Evolutionary conservation across 352 stramenopile species (phyloP).

Genomic region (Nothophytophthora sp.): DNA sequence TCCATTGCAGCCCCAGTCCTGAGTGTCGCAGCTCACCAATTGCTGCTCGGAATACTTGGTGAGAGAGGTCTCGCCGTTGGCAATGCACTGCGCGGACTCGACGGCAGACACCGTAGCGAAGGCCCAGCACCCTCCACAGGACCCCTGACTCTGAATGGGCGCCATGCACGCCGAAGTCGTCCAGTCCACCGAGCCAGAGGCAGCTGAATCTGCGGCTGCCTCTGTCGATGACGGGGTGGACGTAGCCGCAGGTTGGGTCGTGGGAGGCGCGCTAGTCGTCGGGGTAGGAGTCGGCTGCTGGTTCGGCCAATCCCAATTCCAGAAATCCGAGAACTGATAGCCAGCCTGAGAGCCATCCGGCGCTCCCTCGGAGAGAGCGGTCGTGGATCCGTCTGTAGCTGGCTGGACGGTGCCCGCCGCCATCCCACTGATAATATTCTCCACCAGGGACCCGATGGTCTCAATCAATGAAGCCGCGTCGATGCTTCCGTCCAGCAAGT

Average conservation of each 20-base stretch:
- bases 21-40: constrained; percentile 89
- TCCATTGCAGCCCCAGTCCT: constrained; percentile 91
- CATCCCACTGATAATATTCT: constrained; percentile 11
- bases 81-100: constrained; percentile 91
- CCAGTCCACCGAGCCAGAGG: constrained; percentile 43
- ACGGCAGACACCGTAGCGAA: constrained; percentile 94
- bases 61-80: constrained; percentile 55
- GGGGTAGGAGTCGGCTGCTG: not conserved
- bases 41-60: constrained; percentile 94
- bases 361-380: constrained; percentile 5
- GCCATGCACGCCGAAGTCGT: constrained; percentile 42
- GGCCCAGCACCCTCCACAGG: constrained; percentile 97
- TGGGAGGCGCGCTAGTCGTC: constrained; percentile 8
- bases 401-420: constrained; percentile 5
- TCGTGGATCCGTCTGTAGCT: constrained; percentile 14
- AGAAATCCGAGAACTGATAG: constrained; percentile 28
- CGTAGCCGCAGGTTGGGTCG: constrained; percentile 10
- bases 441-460: constrained; percentile 8
- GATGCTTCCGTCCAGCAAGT: not conserved
- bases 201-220: not conserved
- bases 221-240: constrained; percentile 8
- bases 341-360: constrained; percentile 7
- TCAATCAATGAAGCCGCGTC: constrained; percentile 12
- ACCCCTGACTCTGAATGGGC: constrained; percentile 94
- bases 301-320: constrained; percentile 15